A percentile compares a stretch with the other conserved stretches of the same genome.
Conservation (phyloP, 1,284 basidiomycete genomes). For the Fomitopsis schrenkii region DNA sequence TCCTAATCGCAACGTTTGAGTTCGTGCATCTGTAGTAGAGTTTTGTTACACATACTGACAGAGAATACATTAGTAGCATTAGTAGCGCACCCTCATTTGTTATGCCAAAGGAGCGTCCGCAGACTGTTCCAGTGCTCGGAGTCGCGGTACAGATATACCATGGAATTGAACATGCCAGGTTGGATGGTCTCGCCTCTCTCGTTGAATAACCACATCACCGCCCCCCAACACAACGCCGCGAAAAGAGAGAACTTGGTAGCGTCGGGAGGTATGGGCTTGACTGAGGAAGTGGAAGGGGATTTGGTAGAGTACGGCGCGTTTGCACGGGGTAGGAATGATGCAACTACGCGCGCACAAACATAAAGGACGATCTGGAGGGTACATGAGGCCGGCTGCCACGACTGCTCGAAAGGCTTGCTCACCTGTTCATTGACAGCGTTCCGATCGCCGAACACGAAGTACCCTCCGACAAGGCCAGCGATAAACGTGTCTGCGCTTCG, state of each 20-base stretch:
- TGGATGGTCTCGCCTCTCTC: conserved; percentile 86
- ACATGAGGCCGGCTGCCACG: not conserved
- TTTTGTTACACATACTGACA: not conserved
- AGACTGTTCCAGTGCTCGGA: conserved; percentile 72
- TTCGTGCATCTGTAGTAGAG: not conserved
- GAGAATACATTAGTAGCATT: not conserved
- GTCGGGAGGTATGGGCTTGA: conserved; percentile 77
- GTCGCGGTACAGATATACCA: conserved; percentile 79
- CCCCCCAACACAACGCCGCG: conserved; percentile 90
- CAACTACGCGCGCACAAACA: conserved; percentile 84
- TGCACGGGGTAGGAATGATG: conserved; percentile 83
- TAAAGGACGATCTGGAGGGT: conserved; percentile 87
- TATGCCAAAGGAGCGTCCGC: conserved; percentile 76
- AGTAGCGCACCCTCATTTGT: conserved; percentile 40
- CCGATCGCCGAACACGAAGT: conserved; percentile 89
- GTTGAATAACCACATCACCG: conserved; percentile 97
- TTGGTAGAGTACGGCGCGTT: conserved; percentile 39
- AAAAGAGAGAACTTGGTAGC: conserved; percentile 82
- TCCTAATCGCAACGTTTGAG: too few relatives aligned
- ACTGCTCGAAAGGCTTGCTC: conserved; percentile 19
- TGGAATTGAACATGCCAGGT: conserved; percentile 88
- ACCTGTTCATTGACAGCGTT: conserved; percentile 99
- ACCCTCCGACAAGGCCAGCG: conserved; percentile 91
- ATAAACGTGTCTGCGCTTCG: conserved; percentile 84
- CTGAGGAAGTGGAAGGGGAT: conserved; percentile 33